Evolutionary conservation across 257 asterid genomes (phyloP).

Genomic region (Solanum phureja): DNA sequence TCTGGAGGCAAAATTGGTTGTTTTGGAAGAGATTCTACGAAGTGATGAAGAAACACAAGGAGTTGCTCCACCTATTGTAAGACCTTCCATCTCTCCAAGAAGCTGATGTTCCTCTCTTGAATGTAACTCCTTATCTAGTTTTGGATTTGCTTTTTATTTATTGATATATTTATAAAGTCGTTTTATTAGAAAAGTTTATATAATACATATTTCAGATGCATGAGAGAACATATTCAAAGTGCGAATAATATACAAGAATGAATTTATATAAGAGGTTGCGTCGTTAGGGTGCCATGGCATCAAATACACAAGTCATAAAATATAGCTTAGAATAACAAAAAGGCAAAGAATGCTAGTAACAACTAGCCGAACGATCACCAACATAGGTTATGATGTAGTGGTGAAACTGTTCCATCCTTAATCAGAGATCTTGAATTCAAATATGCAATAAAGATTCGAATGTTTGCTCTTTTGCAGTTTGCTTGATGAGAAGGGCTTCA

Average conservation of each 20-base stretch:
- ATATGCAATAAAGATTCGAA: too few species aligned
- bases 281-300: background rate
- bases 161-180: background rate
- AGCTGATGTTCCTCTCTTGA: background rate
- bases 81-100: constrained; percentile 36
- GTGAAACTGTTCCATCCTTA: accelerated
- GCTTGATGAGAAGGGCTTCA: background rate
- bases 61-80: constrained; percentile 26
- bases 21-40: constrained; percentile 2
- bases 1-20: constrained; percentile 10
- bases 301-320: too few species aligned
- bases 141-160: background rate
- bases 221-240: background rate
- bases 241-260: background rate
- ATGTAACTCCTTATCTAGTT: background rate
- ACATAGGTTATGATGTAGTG: background rate
- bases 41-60: constrained; percentile 20
- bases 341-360: background rate
- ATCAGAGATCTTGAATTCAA: too few species aligned
- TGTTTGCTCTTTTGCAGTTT: background rate
- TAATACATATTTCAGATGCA: background rate
- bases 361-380: background rate
- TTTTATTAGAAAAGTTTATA: too few species aligned
- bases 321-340: background rate
- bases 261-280: background rate